Base-by-base conservation (phyloP, 1,284 basidiomycete genomes). In the Amanita bisporigera region DNA sequence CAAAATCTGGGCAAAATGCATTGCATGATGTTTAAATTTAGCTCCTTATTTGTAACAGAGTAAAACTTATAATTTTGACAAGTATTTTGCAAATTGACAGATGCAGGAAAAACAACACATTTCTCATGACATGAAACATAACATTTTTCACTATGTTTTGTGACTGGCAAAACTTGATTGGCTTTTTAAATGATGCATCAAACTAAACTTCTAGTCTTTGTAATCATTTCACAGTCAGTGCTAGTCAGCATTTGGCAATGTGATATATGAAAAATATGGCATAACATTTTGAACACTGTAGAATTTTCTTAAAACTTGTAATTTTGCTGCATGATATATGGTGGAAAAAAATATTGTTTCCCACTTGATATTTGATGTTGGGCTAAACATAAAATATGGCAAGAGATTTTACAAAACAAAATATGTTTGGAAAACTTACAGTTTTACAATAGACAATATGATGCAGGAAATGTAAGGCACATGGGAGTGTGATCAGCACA, bases 161-260 rank as follows among this genome's bases (percentile, higher is more conserved):
- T 24, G n/a, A 12, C 7, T 10, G 11, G 10, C 9, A n/a, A 49
- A 49, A 49, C n/a, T 21, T 12, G n/a, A 21, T 1, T 5, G 11
- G 2, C 12, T n/a, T 21, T 21, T 49, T 49, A 19, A 21, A 21
- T 21, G 14, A 21, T 21, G 21, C 47, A 6, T 9, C 11, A 24
- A 0, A 38, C n/a, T 17, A 79, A 79, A 4, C 73, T 80, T 17
- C 83, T 83, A 21, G 68, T 72, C 1, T 83, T 83, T 73, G 73
- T 69, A 0, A 38, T 72, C 15, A 50, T n/a, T 10, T 73, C 82
- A 29, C 73, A 69, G 11, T 78, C 75, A 1, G 73, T 74, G n/a
- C n/a, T n/a, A n/a, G n/a, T n/a, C n/a, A n/a, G n/a, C n/a, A 1
- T 49, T 49, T 49, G 11, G 19, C 7, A 24, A 7, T 11, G 12